Conservation (phyloP, 2,329 filamentous ascomycete species). For the Mycocentrospora acerina region DNA sequence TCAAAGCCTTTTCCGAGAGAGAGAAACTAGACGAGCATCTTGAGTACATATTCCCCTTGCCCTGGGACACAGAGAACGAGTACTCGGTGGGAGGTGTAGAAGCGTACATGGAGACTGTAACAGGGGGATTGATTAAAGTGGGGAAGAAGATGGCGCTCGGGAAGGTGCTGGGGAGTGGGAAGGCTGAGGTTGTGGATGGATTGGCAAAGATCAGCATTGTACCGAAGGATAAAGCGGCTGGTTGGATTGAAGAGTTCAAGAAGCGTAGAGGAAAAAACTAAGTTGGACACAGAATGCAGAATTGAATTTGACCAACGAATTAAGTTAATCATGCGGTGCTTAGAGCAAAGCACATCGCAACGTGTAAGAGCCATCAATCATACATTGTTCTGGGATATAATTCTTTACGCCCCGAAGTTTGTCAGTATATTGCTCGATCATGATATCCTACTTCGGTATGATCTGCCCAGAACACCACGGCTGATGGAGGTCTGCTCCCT, state of each 20-base stretch:
- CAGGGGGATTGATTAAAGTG: constrained; percentile 81
- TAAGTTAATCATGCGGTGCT: neutral
- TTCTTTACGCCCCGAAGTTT: too few species aligned
- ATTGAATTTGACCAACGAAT: neutral
- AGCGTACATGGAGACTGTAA: constrained; percentile 82
- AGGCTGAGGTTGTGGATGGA: constrained; percentile 84
- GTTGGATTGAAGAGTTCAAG: constrained; percentile 88
- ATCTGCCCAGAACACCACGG: too few species aligned
- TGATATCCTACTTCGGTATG: too few species aligned
- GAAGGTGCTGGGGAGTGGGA: constrained; percentile 72
- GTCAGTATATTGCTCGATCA: too few species aligned
- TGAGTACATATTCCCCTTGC: constrained; percentile 79
- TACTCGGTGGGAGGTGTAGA: constrained; percentile 71
- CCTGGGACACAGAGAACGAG: constrained; percentile 73
- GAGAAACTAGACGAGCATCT: constrained; percentile 77
- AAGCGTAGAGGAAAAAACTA: constrained; percentile 53
- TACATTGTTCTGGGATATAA: neutral
- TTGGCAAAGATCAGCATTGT: constrained; percentile 81
- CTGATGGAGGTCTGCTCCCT: too few species aligned
- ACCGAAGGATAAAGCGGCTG: constrained; percentile 66
- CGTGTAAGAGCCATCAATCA: neutral
- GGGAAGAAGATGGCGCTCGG: constrained; percentile 80
- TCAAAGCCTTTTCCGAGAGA: constrained; percentile 82
- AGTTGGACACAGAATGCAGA: too few species aligned
- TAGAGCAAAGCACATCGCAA: neutral